A percentile compares a stretch with the other conserved stretches of the same genome.
These are phyloP conservation scores for Cladosporium sphaerospermum DNA, from an alignment of 2,329 filamentous ascomycete species.

Conservation along the genomic window DNA sequence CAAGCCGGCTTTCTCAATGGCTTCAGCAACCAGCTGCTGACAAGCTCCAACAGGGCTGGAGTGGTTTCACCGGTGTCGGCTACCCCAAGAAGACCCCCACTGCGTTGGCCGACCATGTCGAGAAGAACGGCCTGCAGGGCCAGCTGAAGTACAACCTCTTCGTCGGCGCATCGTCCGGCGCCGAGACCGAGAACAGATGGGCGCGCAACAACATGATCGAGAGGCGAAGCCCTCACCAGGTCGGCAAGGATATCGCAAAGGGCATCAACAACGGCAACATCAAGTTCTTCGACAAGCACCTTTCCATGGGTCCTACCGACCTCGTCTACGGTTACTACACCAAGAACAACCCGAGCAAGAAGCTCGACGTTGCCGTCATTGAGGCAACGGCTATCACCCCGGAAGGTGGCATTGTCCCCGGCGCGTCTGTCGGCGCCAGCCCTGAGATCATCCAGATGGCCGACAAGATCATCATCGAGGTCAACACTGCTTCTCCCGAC, in stretches of 20 bases:
- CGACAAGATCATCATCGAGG: slow-evolving; percentile 78
- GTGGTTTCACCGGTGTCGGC: slow-evolving; percentile 75
- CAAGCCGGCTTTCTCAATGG: background rate
- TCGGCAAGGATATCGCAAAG: slow-evolving; percentile 83
- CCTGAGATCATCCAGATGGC: slow-evolving; percentile 86
- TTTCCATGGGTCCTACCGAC: slow-evolving; percentile 87
- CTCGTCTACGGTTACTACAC: slow-evolving; percentile 74
- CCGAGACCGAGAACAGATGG: slow-evolving; percentile 89
- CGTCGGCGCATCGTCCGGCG: slow-evolving; percentile 81
- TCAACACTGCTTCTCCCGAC: slow-evolving; percentile 78
- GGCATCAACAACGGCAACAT: slow-evolving; percentile 85
- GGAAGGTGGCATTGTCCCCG: slow-evolving; percentile 81
- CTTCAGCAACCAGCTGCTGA: too few species aligned
- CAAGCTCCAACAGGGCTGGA: slow-evolving; percentile 56
- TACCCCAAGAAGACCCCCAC: slow-evolving; percentile 67
- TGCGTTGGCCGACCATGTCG: slow-evolving; percentile 80
- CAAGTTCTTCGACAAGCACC: slow-evolving; percentile 88
- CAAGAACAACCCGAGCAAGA: slow-evolving; percentile 66
- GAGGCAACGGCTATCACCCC: slow-evolving; percentile 79
- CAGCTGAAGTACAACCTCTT: slow-evolving; percentile 82
- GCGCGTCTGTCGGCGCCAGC: slow-evolving; percentile 73
- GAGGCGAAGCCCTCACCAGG: slow-evolving; percentile 75
- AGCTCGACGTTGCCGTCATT: slow-evolving; percentile 75
- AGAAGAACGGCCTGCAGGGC: slow-evolving; percentile 77
- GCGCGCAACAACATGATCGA: slow-evolving; percentile 87